phyloP scores from a whole-genome alignment of 179 eudicot genomes.

The Sideroxylon spinosum region DNA sequence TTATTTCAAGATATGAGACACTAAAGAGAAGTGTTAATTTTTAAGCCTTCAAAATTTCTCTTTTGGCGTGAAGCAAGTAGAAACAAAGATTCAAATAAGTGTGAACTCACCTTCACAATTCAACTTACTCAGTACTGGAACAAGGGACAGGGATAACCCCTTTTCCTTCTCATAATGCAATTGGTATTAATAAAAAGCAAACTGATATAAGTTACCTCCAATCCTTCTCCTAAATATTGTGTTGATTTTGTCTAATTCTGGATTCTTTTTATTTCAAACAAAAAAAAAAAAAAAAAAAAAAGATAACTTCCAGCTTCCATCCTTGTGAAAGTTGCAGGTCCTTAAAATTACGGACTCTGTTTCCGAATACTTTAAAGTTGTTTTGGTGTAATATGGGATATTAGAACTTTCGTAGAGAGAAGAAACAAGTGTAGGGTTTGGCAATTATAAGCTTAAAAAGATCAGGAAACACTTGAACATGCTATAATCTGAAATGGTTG shows the following conservation, averaged over 20 bases:
- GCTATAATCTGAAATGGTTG: no score
- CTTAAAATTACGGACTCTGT: no score
- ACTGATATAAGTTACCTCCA: slow-evolving; percentile 47
- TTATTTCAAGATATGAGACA: not conserved
- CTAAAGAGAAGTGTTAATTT: not conserved
- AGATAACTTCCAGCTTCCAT: no score
- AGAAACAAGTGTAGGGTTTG: no score
- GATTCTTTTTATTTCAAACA: no score
- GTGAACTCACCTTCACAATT: not conserved
- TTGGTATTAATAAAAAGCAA: slow-evolving; percentile 3
- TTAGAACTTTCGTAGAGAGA: no score
- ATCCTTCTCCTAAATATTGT: slow-evolving; percentile 56
- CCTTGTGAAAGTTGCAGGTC: no score
- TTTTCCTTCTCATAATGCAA: not conserved
- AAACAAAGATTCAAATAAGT: not conserved
- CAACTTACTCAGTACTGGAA: not conserved
- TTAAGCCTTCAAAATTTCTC: not conserved
- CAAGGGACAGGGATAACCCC: not conserved
- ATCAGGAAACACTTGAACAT: no score
- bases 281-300: no score
- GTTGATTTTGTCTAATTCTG: slow-evolving; percentile 50
- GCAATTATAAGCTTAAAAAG: no score
- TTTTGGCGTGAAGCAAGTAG: not conserved
- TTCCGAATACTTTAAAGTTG: no score
- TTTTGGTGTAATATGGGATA: no score